Base-by-base conservation (phyloP, 768 basidiomycete genomes). In the button mushroom (Agaricus bisporus) region DNA sequence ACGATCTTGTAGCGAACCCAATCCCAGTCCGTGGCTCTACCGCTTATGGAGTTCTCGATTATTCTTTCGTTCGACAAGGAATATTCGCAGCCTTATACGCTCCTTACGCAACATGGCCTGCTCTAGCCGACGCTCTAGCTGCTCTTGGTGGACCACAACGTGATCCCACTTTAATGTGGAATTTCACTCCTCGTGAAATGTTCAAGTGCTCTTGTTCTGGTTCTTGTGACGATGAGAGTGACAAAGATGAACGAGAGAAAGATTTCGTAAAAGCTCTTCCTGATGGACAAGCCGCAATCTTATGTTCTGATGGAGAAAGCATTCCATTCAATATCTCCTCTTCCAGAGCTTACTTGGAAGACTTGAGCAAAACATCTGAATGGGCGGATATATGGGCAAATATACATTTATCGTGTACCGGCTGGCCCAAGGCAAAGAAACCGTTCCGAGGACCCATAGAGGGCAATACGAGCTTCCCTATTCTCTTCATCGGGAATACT, bases 401-500 rank as follows among this genome's bases (percentile, higher is more conserved):
- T 12, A 63, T 68, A 6, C 61, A 65, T 20, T 56, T 64, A 11
- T 9, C 6, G 28, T 29, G 18, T 43, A 48, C 56, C 1, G 50
- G 54, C 7, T 60, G 56, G 56, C 59, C 59, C 4, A 60, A 57
- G 45, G 17, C 6, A 5, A 55, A 45, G 49, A 51, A 54, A 17
- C 25, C 32, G 4, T 59, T 57, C 45, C 41, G 54, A 67, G 72
- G 72, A 38, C 69, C 71, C 8, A 68, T 74, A 49, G 52, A 57
- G 12, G 69, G 57, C 9, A 72, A 71, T 43, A 74, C 73, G 12
- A 73, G 72, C 52, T 61, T 66, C 55, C 74, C 74, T 0, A 56
- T 75, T 11, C 62, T 75, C 0, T 45, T 74, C 17, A 64, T 75
- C 36, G 73, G 73, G 0, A 75, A 75, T 53, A 73, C 72, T 8